These are phyloP conservation scores for Cucurbita ficifolia DNA, from an alignment of 306 rosid genomes.

Conservation along the genomic window DNA sequence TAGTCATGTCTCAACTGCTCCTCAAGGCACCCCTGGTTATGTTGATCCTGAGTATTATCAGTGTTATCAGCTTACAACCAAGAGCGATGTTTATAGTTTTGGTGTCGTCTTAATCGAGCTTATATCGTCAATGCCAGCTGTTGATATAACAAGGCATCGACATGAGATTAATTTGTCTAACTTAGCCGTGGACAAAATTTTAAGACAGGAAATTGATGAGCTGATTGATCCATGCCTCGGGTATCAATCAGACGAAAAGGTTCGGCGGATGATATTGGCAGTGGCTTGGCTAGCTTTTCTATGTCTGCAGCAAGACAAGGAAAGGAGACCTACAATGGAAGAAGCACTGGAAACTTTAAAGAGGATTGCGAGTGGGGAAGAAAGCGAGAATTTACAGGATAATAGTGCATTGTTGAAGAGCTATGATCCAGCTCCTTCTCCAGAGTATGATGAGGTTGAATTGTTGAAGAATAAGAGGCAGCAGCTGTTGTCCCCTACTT, in stretches of 20 bases:
- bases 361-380: constrained; percentile 20
- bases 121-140: constrained; percentile 51
- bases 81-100: constrained; percentile 74
- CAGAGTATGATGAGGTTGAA: constrained; percentile 22
- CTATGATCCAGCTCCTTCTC: constrained; percentile 13
- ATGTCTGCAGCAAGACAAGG: constrained; percentile 52
- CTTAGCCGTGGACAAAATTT: constrained; percentile 31
- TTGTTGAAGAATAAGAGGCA: constrained; percentile 10
- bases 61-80: constrained; percentile 40
- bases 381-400: constrained; percentile 10
- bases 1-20: constrained; percentile 62
- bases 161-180: constrained; percentile 52
- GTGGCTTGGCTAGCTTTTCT: constrained; percentile 56
- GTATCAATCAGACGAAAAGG: constrained; percentile 26
- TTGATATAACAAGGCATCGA: constrained; percentile 35
- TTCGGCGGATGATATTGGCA: constrained; percentile 28
- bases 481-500: constrained; percentile 23
- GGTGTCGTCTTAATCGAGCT: constrained; percentile 64
- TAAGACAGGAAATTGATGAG: constrained; percentile 22
- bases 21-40: constrained; percentile 73
- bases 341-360: constrained; percentile 32
- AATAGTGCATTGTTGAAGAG: not conserved
- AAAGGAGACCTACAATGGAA: constrained; percentile 57
- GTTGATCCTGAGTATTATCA: constrained; percentile 65
- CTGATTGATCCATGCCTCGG: constrained; percentile 44